Percentiles rank a stretch among this genome's conserved stretches.
These are phyloP conservation scores for Lentinula sp. DNA, from an alignment of 768 basidiomycete genomes.

Conservation along the genomic window DNA sequence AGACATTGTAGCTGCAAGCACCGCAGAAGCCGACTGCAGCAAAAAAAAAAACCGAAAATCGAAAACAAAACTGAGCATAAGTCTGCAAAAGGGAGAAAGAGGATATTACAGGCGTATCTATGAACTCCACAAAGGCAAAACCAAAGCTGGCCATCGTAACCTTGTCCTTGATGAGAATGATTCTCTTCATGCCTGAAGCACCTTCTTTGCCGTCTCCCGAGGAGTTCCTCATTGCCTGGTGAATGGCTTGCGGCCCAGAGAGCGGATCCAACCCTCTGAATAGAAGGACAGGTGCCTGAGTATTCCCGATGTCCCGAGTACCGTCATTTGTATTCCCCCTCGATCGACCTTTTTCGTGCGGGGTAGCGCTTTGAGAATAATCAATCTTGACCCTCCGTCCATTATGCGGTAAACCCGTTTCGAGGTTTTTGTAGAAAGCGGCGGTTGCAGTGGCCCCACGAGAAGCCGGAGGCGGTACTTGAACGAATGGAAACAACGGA, in stretches of 20 bases:
- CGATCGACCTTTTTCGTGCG: constrained; percentile 57
- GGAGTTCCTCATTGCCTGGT: constrained; percentile 76
- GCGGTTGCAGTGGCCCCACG: constrained; percentile 76
- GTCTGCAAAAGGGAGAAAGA: constrained; percentile 6
- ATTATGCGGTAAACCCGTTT: constrained; percentile 62
- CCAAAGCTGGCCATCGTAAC: constrained; percentile 86
- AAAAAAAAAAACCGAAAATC: neutral
- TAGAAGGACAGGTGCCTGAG: constrained; percentile 76
- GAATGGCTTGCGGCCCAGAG: constrained; percentile 83
- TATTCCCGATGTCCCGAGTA: constrained; percentile 89
- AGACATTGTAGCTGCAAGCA: constrained; percentile 84
- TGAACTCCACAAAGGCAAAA: constrained; percentile 91
- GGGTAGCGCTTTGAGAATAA: constrained; percentile 82
- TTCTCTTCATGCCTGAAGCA: constrained; percentile 81
- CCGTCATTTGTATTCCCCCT: constrained; percentile 83
- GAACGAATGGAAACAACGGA: constrained; percentile 84
- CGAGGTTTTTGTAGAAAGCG: constrained; percentile 68
- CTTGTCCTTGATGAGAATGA: constrained; percentile 87
- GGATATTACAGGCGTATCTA: constrained; percentile 63
- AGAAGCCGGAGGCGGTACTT: constrained; percentile 87
- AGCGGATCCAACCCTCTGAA: constrained; percentile 88
- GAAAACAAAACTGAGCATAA: neutral
- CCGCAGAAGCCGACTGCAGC: constrained; percentile 68
- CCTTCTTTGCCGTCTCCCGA: constrained; percentile 74
- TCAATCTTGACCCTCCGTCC: constrained; percentile 93